Evolutionary conservation across 1,284 basidiomycete genomes (phyloP).

Genomic region (Leccinum huronense): DNA sequence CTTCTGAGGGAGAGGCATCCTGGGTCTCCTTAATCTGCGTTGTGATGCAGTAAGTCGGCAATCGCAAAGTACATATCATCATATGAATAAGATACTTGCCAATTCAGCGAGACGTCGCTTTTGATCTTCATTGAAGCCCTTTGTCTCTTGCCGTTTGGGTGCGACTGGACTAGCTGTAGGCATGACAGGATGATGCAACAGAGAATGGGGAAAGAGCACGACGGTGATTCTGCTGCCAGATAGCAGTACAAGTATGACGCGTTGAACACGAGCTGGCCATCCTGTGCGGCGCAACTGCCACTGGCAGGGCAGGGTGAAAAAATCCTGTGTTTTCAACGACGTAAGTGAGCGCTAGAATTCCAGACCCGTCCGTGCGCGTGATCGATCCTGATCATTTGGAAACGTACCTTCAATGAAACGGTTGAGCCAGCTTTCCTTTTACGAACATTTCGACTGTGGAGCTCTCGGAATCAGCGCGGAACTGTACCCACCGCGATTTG

Average conservation of each 20-base stretch:
- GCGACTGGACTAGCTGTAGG: constrained; percentile 1
- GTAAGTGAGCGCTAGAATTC: background rate
- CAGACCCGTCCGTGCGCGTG: background rate
- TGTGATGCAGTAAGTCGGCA: constrained; percentile 2
- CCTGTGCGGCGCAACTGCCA: constrained; percentile 7
- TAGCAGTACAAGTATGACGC: background rate
- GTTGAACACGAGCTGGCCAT: background rate
- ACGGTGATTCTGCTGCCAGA: background rate
- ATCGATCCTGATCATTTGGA: too few relatives aligned
- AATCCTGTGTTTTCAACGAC: constrained; percentile 6
- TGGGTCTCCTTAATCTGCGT: constrained; percentile 1
- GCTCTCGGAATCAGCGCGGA: background rate
- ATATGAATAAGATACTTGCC: constrained; percentile 5
- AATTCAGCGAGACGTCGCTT: background rate
- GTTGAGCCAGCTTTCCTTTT: background rate
- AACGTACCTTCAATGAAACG: background rate
- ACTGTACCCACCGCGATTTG: background rate
- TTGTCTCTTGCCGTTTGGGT: constrained; percentile 4
- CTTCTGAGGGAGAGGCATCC: constrained; percentile 10
- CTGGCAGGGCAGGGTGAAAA: constrained; percentile 4
- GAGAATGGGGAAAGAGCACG: constrained; percentile 9
- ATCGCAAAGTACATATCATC: background rate
- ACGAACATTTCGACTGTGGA: background rate
- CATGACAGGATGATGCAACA: constrained; percentile 13
- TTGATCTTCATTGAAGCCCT: background rate